A percentile compares a stretch with the other conserved stretches of the same genome.
Evolutionary conservation across 2,329 filamentous ascomycete species (phyloP).

Genomic region (Exophiala xenobiotica): DNA sequence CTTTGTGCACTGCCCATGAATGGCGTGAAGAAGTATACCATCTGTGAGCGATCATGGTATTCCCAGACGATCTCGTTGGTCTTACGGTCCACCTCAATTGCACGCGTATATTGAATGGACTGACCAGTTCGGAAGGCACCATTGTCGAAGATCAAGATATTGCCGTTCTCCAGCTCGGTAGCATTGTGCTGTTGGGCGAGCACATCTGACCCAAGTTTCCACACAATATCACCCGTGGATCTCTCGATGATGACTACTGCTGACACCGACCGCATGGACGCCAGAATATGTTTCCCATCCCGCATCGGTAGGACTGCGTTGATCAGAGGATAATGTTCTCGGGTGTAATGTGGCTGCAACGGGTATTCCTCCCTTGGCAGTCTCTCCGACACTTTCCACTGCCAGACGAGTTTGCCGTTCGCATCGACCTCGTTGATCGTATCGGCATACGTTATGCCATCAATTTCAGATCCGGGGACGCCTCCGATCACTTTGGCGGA

Average conservation of each 20-base stretch:
- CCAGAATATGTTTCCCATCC: constrained; percentile 44
- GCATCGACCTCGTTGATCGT: constrained; percentile 46
- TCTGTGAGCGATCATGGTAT: constrained; percentile 41
- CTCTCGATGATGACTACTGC: constrained; percentile 46
- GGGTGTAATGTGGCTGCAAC: constrained; percentile 42
- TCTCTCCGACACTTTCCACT: constrained; percentile 46
- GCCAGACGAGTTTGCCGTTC: constrained; percentile 43
- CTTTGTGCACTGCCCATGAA: constrained; percentile 51
- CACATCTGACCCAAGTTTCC: constrained; percentile 42
- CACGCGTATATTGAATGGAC: constrained; percentile 45
- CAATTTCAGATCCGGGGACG: constrained; percentile 41
- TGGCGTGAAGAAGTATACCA: constrained; percentile 46
- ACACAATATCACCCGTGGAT: constrained; percentile 43
- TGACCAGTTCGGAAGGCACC: constrained; percentile 44
- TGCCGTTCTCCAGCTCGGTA: constrained; percentile 42
- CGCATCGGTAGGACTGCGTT: constrained; percentile 43
- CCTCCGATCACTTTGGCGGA: constrained; percentile 42
- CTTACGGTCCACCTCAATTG: constrained; percentile 41
- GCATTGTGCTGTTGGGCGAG: constrained; percentile 49
- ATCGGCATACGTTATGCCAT: constrained; percentile 43
- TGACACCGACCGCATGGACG: constrained; percentile 44
- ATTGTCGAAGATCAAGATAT: constrained; percentile 50
- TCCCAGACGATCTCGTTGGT: constrained; percentile 47
- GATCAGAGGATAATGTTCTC: constrained; percentile 48
- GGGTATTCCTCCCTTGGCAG: constrained; percentile 41